Conservation (phyloP, 768 basidiomycete genomes). For the Lanmaoa pseudosensibilis region DNA sequence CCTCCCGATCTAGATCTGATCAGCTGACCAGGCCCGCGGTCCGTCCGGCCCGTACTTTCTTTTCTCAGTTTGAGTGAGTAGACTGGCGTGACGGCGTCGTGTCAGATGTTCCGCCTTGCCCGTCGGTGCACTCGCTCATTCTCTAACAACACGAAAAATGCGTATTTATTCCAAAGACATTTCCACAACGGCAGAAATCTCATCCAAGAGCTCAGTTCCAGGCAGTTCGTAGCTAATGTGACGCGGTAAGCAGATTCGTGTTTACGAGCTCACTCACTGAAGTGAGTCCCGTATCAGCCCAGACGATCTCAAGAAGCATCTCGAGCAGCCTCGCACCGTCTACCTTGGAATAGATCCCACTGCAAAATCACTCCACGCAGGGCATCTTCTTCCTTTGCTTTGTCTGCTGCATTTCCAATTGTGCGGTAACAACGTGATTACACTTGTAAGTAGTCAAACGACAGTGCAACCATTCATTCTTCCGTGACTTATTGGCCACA, state of each 20-base stretch:
- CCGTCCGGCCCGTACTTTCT: conserved; percentile 18
- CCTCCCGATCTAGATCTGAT: conserved; percentile 3
- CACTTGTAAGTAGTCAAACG: conserved; percentile 60
- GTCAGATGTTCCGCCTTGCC: conserved; percentile 24
- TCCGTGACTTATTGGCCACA: conserved; percentile 33
- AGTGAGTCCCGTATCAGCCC: conserved; percentile 32
- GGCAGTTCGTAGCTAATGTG: conserved; percentile 38
- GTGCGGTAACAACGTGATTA: conserved; percentile 79
- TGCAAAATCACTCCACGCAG: conserved; percentile 85
- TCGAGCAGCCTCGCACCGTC: conserved; percentile 45
- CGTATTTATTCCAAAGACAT: conserved; percentile 2
- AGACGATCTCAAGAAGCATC: conserved; percentile 42
- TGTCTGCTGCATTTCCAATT: conserved; percentile 85
- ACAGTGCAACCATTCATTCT: background rate
- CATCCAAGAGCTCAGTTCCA: conserved; percentile 33
- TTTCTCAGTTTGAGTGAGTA: background rate
- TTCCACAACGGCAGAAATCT: conserved; percentile 25
- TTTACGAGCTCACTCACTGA: conserved; percentile 1
- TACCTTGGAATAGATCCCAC: conserved; percentile 96
- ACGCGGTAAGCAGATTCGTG: conserved; percentile 31
- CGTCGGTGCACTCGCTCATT: conserved; percentile 17
- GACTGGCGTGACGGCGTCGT: background rate
- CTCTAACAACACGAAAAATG: background rate
- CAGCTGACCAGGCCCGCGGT: background rate
- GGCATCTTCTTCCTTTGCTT: conserved; percentile 88